Base-by-base conservation (phyloP, 257 asterid species). In the Rehmannia glutinosa region DNA sequence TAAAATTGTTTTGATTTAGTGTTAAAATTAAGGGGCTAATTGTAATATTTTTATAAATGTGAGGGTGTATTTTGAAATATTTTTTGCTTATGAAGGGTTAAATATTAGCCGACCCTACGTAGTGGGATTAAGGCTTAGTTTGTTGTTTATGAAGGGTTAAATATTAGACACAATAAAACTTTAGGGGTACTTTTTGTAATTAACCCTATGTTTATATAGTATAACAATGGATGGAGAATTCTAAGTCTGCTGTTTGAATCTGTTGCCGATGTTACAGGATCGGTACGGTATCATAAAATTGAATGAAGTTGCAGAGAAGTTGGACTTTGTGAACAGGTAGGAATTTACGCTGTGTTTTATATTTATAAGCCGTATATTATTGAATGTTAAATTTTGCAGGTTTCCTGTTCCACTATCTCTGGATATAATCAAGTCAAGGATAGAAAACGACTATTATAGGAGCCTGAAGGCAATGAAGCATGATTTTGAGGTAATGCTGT, bases 321-420 rank as follows among this genome's bases (percentile, higher is more conserved):
- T 54, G 74, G 91, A 87, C 45, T 93, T 90, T 72, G 59, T 82
- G 47, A 93, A 93, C 91, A 88, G 95, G 98, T 90, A 80, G 51
- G 45, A 27, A 20, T 19, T 50, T 9, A 8, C 73, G 60, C 42
- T 33, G 58, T 45, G 5, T 23, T 3, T 56, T 4, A 7, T 60
- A 47, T 43, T 5, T 17, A 6, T 23, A 43, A 16, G 17, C 39
- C 39, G 20, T 33, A 15, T 45, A 17, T 32, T 32, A 8, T 47
- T 69, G 36, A 73, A 54, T 56, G 38, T 60, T 53, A 41, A 15
- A 5, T 30, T 38, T 67, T 80, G 84, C 90, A 93, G 98, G 90
- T 93, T 86, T 71, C 84, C 95, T 4, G 97, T 88, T 75, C 98
- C 98, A 38, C 66, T 93, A 54, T 90, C 94, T 56, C 94, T 78